Percentiles rank a stretch among this genome's conserved stretches.
phyloP scores from a whole-genome alignment of 495 filamentous ascomycete species.

The Penicillium bialowiezense region DNA sequence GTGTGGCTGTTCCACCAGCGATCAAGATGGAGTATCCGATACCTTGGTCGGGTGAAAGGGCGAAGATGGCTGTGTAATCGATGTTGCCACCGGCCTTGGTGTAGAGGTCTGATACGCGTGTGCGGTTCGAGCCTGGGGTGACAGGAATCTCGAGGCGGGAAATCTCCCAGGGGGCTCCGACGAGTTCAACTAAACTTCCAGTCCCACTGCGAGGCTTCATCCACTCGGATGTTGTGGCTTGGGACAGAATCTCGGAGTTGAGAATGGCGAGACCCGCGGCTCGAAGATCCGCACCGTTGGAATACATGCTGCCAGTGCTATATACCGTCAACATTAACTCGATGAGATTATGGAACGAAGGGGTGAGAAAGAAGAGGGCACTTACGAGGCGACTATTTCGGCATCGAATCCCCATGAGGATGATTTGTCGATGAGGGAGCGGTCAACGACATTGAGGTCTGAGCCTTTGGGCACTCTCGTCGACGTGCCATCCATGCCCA shows the following conservation, averaged over 20 bases:
- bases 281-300: constrained; percentile 8
- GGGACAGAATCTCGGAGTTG: constrained; percentile 39
- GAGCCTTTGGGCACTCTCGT: constrained; percentile 31
- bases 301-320: constrained; percentile 25
- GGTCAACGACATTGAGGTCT: constrained; percentile 35
- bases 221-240: constrained; percentile 35
- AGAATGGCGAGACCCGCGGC: constrained; percentile 43
- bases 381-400: constrained; percentile 7
- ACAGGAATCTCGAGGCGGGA: constrained; percentile 7
- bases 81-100: constrained; percentile 14
- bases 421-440: constrained; percentile 13
- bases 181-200: constrained; percentile 9
- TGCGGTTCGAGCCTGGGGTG: constrained; percentile 12
- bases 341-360: too few relatives aligned
- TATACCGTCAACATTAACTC: neutral
- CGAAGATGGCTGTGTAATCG: constrained; percentile 12
- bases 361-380: neutral
- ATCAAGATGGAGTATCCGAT: constrained; percentile 12
- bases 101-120: constrained; percentile 12
- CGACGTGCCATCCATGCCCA: constrained; percentile 38
- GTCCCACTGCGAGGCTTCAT: constrained; percentile 34
- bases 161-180: constrained; percentile 14
- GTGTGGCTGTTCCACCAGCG: neutral
- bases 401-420: constrained; percentile 5
- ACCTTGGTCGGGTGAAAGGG: constrained; percentile 15